Conservation (phyloP, 257 asterid genomes). For the Ilex asprella region DNA sequence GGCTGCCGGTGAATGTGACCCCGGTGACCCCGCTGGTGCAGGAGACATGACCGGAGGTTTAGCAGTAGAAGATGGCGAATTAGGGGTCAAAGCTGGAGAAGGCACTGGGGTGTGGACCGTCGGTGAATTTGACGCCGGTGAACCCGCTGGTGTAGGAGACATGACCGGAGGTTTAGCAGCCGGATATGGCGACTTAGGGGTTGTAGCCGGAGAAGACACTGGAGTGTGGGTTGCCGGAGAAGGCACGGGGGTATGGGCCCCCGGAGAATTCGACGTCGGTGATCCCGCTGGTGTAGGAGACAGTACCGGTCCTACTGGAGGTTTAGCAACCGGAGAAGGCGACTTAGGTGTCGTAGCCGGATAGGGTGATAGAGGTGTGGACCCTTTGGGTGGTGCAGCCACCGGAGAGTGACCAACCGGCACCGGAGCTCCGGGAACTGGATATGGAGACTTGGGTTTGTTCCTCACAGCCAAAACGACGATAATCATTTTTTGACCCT, state of each 20-base stretch:
- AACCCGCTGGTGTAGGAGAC: not conserved
- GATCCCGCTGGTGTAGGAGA: conserved; percentile 8
- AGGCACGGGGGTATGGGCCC: not conserved
- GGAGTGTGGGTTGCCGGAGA: not conserved
- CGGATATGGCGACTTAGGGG: too few species aligned
- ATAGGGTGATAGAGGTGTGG: not conserved
- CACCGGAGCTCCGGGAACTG: conserved; percentile 6
- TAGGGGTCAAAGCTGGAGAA: not conserved
- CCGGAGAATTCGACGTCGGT: not conserved
- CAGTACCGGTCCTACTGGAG: not conserved
- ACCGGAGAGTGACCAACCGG: conserved; percentile 16
- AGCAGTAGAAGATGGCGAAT: too few species aligned
- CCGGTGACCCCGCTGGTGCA: not conserved
- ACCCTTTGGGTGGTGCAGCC: conserved; percentile 12
- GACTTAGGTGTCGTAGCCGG: too few species aligned
- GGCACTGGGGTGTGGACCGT: not conserved
- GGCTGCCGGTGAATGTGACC: not conserved
- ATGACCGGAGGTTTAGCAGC: not conserved
- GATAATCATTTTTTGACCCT: conserved; percentile 33
- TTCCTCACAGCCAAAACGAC: conserved; percentile 22
- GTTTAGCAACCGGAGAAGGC: not conserved
- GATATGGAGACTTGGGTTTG: not conserved
- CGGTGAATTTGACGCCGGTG: not conserved
- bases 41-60: not conserved
- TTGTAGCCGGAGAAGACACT: not conserved